phyloP scores from a whole-genome alignment of 306 rosid genomes.

The Malus sylvestris region DNA sequence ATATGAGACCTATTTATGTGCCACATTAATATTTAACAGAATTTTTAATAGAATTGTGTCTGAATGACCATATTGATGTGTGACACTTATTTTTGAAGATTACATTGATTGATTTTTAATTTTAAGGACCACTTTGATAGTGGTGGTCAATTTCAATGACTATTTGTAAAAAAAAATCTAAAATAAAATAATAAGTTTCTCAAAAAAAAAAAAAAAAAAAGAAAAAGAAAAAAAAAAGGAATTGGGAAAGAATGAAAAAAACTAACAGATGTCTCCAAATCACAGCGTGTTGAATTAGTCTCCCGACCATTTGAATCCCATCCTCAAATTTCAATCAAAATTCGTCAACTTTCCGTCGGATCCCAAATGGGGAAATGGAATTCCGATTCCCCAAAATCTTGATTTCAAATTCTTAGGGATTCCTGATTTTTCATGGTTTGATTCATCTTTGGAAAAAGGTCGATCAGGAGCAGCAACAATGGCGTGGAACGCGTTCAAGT shows the following conservation, averaged over 20 bases:
- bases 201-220: too few relatives aligned
- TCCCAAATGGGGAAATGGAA: not conserved
- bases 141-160: accelerated
- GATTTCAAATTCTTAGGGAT: not conserved
- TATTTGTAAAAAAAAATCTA: too few relatives aligned
- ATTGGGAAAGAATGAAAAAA: too few relatives aligned
- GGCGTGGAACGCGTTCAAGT: slow-evolving; percentile 64
- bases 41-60: too few relatives aligned
- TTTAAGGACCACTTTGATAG: accelerated
- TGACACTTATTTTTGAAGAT: too few relatives aligned
- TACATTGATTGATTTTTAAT: too few relatives aligned
- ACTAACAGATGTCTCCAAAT: not conserved
- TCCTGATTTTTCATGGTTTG: not conserved
- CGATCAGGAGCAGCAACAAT: slow-evolving; percentile 13
- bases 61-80: too few relatives aligned
- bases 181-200: too few relatives aligned
- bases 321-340: not conserved
- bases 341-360: slow-evolving; percentile 3
- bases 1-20: too few relatives aligned
- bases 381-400: not conserved
- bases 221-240: not conserved
- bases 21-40: too few relatives aligned
- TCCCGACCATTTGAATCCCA: not conserved
- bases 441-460: not conserved
- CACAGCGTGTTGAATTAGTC: not conserved